Conservation (phyloP, 2,329 filamentous ascomycete genomes). For the Cercospora brassicicola region DNA sequence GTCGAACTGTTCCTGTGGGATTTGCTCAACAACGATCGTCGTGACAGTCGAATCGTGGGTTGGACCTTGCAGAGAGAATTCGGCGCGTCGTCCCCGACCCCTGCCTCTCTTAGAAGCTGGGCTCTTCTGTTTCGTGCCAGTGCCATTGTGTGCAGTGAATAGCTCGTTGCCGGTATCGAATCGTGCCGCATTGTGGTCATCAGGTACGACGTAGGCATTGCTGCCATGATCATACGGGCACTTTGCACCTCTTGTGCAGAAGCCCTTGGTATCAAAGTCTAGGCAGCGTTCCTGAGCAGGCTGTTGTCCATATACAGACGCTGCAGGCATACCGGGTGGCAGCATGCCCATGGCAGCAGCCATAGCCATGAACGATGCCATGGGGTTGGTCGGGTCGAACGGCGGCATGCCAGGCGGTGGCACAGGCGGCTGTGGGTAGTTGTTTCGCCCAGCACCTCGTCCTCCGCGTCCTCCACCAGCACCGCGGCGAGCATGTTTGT, state of each 20-base stretch:
- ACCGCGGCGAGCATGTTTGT: slow-evolving; percentile 63
- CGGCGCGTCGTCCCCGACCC: slow-evolving; percentile 49
- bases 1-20: slow-evolving; percentile 68
- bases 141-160: slow-evolving; percentile 16
- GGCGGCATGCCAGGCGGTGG: slow-evolving; percentile 50
- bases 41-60: slow-evolving; percentile 63
- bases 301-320: slow-evolving; percentile 9
- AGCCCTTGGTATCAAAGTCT: slow-evolving; percentile 72
- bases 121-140: slow-evolving; percentile 25
- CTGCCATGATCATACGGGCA: slow-evolving; percentile 70
- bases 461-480: slow-evolving; percentile 41
- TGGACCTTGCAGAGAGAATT: slow-evolving; percentile 65
- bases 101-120: slow-evolving; percentile 42
- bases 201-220: slow-evolving; percentile 49
- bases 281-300: slow-evolving; percentile 54
- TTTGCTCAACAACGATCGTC: slow-evolving; percentile 73
- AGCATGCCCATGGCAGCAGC: slow-evolving; percentile 56
- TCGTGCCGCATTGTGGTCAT: slow-evolving; percentile 46
- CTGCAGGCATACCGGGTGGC: slow-evolving; percentile 46
- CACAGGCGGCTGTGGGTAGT: slow-evolving; percentile 42
- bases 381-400: slow-evolving; percentile 61
- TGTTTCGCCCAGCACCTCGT: slow-evolving; percentile 17
- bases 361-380: slow-evolving; percentile 63
- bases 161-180: slow-evolving; percentile 61
- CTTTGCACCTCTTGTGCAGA: slow-evolving; percentile 64